phyloP scores from a whole-genome alignment of 2,329 filamentous ascomycete genomes.

The Fonsecaea pugnacius region DNA sequence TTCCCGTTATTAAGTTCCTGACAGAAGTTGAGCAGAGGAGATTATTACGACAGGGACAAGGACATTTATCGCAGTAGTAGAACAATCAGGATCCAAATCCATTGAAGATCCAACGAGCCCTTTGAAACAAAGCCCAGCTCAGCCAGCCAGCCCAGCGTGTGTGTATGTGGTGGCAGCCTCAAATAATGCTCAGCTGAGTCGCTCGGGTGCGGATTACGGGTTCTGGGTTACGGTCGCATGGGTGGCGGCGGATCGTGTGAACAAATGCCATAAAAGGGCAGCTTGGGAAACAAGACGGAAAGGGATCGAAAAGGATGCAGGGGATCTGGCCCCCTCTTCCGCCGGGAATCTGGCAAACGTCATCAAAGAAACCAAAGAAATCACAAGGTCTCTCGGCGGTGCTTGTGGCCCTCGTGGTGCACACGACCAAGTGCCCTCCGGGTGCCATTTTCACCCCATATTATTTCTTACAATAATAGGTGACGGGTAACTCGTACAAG shows the following conservation, averaged over 20 bases:
- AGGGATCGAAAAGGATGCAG: background rate
- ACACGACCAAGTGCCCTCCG: background rate
- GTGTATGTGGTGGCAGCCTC: too few species aligned
- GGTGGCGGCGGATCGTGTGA: background rate
- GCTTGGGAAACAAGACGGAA: background rate
- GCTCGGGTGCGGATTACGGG: too few species aligned
- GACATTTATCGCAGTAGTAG: background rate
- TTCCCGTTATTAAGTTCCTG: background rate
- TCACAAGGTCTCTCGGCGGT: background rate
- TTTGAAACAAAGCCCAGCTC: conserved; percentile 4
- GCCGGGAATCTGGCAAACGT: background rate
- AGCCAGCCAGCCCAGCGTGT: too few species aligned
- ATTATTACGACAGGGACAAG: background rate
- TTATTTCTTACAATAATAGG: too few species aligned
- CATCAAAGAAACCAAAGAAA: background rate
- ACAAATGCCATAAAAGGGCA: background rate
- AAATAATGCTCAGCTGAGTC: too few species aligned
- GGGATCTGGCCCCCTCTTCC: background rate
- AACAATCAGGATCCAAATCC: background rate
- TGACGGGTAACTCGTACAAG: too few species aligned
- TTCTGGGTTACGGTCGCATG: background rate
- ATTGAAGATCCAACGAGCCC: background rate
- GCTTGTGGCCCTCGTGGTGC: too few species aligned
- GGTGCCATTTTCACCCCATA: background rate
- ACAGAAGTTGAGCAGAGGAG: background rate